Evolutionary conservation across 139 green algal species (phyloP), one percentile per base, ranked within the genome.

Genomic region (Mesostigma viride): DNA sequence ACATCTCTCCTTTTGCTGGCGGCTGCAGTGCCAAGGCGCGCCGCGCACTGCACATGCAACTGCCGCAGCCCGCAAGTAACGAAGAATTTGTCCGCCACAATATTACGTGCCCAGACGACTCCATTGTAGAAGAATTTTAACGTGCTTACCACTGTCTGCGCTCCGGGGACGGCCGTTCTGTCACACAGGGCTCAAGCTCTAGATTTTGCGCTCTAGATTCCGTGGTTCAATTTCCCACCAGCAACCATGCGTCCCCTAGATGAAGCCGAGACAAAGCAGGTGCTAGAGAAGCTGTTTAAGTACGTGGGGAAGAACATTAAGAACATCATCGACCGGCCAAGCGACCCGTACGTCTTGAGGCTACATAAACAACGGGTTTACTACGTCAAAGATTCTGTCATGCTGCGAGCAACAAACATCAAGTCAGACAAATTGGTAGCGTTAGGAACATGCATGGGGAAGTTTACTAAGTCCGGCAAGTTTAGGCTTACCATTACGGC

Each of bases 281-380:
- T 99, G 11, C 95, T 99, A 68, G 92, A 97, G 68, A 99, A 99
- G 83, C 87, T 99, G 5, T 89, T 93, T 69, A 96, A 96, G 62
- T 99, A 93, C 61, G 86, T 99, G 3, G 94, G 94, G 4, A 96
- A 96, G 66, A 92, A 94, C 72, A 88, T 99, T 35, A 92, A 94
- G 71, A 81, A 75, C 51, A 72, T 99, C 46, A 81, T 98, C 8
- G 91, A 96, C 31, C 69, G 82, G 0, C 61, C 72, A 1, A 82
- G 89, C 31, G 88, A 94, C n/a, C 77, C 78, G 0, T 83, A 94
- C 76, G 94, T 86, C 77, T 79, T 98, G 14, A 72, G 93, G 1
- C 66, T 98, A 36, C 91, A 98, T 36, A 92, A 87, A 44, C 91
- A 97, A 65, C 71, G 65, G 44, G 88, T 99, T n/a, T 98, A 86